Percentiles rank a stretch among this genome's conserved stretches.
Evolutionary conservation across 1,284 basidiomycete genomes (phyloP).

Genomic region (Exobasidium cylindrosporum): DNA sequence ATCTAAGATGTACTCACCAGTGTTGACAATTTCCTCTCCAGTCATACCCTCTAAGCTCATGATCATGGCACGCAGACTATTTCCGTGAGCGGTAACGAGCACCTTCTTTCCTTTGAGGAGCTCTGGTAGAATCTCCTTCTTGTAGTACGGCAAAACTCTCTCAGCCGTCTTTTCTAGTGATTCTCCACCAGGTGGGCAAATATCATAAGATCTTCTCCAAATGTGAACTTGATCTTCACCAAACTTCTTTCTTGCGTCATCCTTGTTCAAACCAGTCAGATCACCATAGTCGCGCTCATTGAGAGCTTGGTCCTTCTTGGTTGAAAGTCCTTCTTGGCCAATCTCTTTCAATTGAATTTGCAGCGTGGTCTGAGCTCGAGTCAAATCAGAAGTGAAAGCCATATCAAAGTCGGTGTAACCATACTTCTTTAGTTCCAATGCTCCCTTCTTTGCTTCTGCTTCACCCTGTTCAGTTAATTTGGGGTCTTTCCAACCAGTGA

Average conservation of each 20-base stretch:
- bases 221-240: constrained; percentile 59
- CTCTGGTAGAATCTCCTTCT: constrained; percentile 56
- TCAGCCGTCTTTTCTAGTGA: constrained; percentile 57
- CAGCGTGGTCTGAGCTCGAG: constrained; percentile 57
- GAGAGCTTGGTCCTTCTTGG: constrained; percentile 56
- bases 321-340: constrained; percentile 53
- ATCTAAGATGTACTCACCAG: neutral
- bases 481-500: constrained; percentile 56
- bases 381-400: constrained; percentile 58
- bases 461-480: constrained; percentile 51
- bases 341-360: constrained; percentile 57
- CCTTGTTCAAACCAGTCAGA: constrained; percentile 58
- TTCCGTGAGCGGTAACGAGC: constrained; percentile 58
- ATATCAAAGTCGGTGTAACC: constrained; percentile 48
- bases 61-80: constrained; percentile 57
- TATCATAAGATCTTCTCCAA: constrained; percentile 55
- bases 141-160: constrained; percentile 57
- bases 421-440: constrained; percentile 49
- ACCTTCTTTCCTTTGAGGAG: constrained; percentile 57
- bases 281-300: constrained; percentile 59
- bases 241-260: constrained; percentile 57
- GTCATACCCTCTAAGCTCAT: constrained; percentile 56
- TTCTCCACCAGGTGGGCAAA: constrained; percentile 58
- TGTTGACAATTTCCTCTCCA: constrained; percentile 55
- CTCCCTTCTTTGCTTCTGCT: constrained; percentile 53